Percentiles rank a stretch among this genome's conserved stretches.
Conservation (phyloP, 352 stramenopile genomes). For the Globisporangium paddicum region DNA sequence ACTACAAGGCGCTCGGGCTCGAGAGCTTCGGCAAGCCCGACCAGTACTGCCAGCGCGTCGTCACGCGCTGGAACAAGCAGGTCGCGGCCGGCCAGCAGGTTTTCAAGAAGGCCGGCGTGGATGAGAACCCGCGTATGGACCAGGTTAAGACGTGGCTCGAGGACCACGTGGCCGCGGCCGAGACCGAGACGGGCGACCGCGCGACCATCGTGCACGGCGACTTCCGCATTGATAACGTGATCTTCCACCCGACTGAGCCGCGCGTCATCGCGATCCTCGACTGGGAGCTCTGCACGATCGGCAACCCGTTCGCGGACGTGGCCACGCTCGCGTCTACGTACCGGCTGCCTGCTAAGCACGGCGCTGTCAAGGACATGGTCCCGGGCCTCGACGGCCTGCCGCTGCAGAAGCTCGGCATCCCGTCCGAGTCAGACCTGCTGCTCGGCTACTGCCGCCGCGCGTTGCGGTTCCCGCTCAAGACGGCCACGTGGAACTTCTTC, state of each 20-base stretch:
- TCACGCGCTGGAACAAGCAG: slow-evolving; percentile 69
- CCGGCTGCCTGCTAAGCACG: slow-evolving; percentile 29
- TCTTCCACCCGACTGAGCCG: slow-evolving; percentile 83
- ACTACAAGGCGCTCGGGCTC: slow-evolving; percentile 54
- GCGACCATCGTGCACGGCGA: slow-evolving; percentile 78
- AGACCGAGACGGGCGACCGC: slow-evolving; percentile 34
- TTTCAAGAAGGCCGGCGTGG: slow-evolving; percentile 43
- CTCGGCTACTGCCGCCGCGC: slow-evolving; percentile 56
- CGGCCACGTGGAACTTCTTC: slow-evolving; percentile 71
- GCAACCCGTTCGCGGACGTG: slow-evolving; percentile 79
- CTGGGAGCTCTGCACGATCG: slow-evolving; percentile 87
- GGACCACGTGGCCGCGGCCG: slow-evolving; percentile 38
- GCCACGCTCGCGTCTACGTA: slow-evolving; percentile 62
- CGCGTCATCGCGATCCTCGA: slow-evolving; percentile 79
- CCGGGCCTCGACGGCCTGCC: slow-evolving; percentile 37
- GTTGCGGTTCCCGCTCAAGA: slow-evolving; percentile 41
- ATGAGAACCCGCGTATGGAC: slow-evolving; percentile 50
- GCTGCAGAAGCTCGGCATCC: slow-evolving; percentile 60
- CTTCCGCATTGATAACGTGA: slow-evolving; percentile 86
- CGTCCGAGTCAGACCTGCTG: slow-evolving; percentile 51
- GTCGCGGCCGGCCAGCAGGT: slow-evolving; percentile 42
- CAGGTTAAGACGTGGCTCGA: slow-evolving; percentile 58
- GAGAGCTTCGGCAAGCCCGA: slow-evolving; percentile 54
- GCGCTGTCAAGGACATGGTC: slow-evolving; percentile 47
- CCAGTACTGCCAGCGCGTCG: slow-evolving; percentile 71